Percentiles rank a stretch among this genome's conserved stretches.
Conservation (phyloP, 495 filamentous ascomycete genomes). For the Saxispiralis lemnorum region DNA sequence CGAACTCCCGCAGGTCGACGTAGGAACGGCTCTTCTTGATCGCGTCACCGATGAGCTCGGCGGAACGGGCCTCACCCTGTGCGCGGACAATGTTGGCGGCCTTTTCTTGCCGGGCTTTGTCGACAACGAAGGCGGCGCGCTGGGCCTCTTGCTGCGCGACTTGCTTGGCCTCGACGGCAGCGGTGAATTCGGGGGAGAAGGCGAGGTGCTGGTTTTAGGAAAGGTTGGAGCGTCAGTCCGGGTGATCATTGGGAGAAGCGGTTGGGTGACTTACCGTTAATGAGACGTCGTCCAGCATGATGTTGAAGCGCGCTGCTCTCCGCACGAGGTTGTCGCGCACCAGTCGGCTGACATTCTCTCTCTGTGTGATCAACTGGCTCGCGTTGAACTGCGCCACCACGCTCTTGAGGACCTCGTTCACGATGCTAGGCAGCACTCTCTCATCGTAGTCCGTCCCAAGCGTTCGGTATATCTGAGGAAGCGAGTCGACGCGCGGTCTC, state of each 20-base stretch:
- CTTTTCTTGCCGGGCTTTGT: slow-evolving; percentile 98
- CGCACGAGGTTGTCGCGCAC: slow-evolving; percentile 84
- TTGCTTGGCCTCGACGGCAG: slow-evolving; percentile 96
- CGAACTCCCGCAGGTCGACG: slow-evolving; percentile 89
- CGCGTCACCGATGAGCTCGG: slow-evolving; percentile 92
- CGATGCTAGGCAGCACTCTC: slow-evolving; percentile 87
- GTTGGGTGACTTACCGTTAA: slow-evolving; percentile 51
- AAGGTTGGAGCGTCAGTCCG: slow-evolving; percentile 11
- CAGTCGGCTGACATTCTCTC: slow-evolving; percentile 82
- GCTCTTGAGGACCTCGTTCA: slow-evolving; percentile 96
- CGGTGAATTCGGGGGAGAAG: slow-evolving; percentile 98
- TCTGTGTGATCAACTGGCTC: slow-evolving; percentile 91
- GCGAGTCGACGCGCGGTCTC: slow-evolving; percentile 64
- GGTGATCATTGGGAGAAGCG: not conserved
- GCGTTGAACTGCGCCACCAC: slow-evolving; percentile 99
- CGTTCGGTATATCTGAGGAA: slow-evolving; percentile 92
- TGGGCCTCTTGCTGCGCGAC: slow-evolving; percentile 98
- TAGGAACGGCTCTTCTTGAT: slow-evolving; percentile 98
- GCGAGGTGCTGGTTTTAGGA: slow-evolving; percentile 60
- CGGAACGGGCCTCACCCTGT: slow-evolving; percentile 96
- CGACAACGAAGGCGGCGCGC: slow-evolving; percentile 89
- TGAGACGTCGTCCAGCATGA: slow-evolving; percentile 91
- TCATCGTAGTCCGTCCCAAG: slow-evolving; percentile 94
- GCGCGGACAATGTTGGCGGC: slow-evolving; percentile 96
- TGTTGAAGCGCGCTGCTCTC: slow-evolving; percentile 89